Conservation (phyloP, 805 yeast species). For the Clavispora phyllophila region DNA sequence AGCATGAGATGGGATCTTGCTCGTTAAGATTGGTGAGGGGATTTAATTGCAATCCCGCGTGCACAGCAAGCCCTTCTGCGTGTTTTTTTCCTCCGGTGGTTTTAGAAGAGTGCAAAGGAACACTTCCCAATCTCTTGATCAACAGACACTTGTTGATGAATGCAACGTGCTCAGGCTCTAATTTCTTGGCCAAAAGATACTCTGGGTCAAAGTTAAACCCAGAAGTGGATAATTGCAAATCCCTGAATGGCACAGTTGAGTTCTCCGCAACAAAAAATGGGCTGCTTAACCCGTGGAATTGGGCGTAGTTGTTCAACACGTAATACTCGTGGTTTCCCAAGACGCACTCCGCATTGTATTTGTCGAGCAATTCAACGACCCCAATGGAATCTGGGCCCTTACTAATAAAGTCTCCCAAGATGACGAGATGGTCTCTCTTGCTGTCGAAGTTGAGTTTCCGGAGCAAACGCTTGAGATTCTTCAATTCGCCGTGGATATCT, state of each 20-base stretch:
- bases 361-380: conserved; percentile 54
- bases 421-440: conserved; percentile 52
- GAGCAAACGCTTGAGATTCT: conserved; percentile 50
- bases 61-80: conserved; percentile 56
- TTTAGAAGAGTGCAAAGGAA: conserved; percentile 38
- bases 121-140: conserved; percentile 56
- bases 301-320: conserved; percentile 60
- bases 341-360: conserved; percentile 61
- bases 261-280: conserved; percentile 22
- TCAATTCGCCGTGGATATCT: conserved; percentile 80
- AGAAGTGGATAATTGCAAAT: neutral
- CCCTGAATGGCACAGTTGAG: conserved; percentile 1
- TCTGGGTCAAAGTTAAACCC: conserved; percentile 34
- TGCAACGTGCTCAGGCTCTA: conserved; percentile 56
- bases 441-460: conserved; percentile 42
- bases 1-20: conserved; percentile 57
- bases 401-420: conserved; percentile 80
- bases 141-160: conserved; percentile 62
- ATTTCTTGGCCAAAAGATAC: conserved; percentile 43
- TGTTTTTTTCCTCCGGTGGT: conserved; percentile 22
- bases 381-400: conserved; percentile 76
- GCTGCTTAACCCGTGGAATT: conserved; percentile 44
- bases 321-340: conserved; percentile 88
- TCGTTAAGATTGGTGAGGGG: conserved; percentile 39
- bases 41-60: conserved; percentile 78